phyloP scores from a whole-genome alignment of 2,329 filamentous ascomycete species.

The Cercospora canescens region DNA sequence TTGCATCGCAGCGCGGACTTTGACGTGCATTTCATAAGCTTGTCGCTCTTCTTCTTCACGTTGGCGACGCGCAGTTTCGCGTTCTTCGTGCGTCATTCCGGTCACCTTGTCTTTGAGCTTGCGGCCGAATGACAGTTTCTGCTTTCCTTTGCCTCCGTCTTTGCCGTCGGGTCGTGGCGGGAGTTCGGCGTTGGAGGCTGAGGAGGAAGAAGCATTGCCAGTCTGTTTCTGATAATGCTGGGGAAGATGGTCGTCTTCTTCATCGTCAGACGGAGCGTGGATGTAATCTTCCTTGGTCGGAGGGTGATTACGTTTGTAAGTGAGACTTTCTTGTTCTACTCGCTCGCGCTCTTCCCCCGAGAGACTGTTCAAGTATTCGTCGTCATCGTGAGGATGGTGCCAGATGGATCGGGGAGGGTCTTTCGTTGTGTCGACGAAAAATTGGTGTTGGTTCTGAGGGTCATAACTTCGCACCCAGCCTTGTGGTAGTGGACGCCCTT shows the following conservation, averaged over 20 bases:
- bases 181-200: conserved; percentile 20
- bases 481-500: conserved; percentile 53
- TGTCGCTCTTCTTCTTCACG: conserved; percentile 53
- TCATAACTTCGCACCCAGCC: conserved; percentile 62
- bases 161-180: conserved; percentile 27
- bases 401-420: conserved; percentile 60
- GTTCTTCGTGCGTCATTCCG: conserved; percentile 56
- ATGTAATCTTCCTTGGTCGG: conserved; percentile 42
- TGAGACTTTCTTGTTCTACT: conserved; percentile 43
- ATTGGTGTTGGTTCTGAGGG: conserved; percentile 55
- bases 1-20: conserved; percentile 52
- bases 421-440: conserved; percentile 61
- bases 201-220: conserved; percentile 14
- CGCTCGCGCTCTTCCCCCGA: conserved; percentile 51
- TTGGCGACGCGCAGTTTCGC: conserved; percentile 46
- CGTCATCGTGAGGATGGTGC: conserved; percentile 63
- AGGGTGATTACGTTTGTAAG: conserved; percentile 20
- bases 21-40: conserved; percentile 55
- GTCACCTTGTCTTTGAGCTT: conserved; percentile 63
- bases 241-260: conserved; percentile 34
- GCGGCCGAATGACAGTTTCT: conserved; percentile 48
- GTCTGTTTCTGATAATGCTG: conserved; percentile 22
- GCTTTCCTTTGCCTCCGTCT: conserved; percentile 32
- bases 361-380: conserved; percentile 53
- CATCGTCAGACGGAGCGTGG: conserved; percentile 51